Evolutionary conservation across 75 land plant genomes (phyloP).

Genomic region (Picea sitchensis): DNA sequence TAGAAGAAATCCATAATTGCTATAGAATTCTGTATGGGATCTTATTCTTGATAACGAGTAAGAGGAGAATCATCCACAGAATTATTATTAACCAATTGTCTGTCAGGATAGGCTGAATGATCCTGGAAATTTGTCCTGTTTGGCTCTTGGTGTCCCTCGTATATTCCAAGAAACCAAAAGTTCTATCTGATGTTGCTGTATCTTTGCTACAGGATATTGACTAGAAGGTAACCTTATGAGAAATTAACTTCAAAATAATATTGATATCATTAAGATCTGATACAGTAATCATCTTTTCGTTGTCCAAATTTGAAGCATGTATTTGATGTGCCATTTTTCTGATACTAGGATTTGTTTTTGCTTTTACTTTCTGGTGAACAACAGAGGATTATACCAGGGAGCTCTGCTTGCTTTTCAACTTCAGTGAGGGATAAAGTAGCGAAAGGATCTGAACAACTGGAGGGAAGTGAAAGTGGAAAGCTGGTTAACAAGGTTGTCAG

Average conservation of each 20-base stretch:
- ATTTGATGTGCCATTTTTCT: neutral
- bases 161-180: neutral
- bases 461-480: conserved; percentile 6
- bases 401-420: conserved; percentile 1
- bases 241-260: neutral
- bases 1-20: no score
- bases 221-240: neutral
- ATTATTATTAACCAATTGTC: neutral
- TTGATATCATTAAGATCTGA: neutral
- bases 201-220: neutral
- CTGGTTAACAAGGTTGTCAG: conserved; percentile 9
- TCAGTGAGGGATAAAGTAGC: conserved; percentile 6
- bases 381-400: neutral
- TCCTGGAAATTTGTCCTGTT: neutral
- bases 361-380: neutral
- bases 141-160: neutral
- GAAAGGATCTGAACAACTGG: neutral
- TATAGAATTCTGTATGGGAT: no score
- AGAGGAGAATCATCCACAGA: neutral
- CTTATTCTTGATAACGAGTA: neutral
- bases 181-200: neutral
- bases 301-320: neutral
- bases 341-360: neutral
- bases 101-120: neutral
- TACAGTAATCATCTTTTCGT: neutral